Base-by-base conservation (phyloP, 163 green algal genomes). In the Picocystis sp. region DNA sequence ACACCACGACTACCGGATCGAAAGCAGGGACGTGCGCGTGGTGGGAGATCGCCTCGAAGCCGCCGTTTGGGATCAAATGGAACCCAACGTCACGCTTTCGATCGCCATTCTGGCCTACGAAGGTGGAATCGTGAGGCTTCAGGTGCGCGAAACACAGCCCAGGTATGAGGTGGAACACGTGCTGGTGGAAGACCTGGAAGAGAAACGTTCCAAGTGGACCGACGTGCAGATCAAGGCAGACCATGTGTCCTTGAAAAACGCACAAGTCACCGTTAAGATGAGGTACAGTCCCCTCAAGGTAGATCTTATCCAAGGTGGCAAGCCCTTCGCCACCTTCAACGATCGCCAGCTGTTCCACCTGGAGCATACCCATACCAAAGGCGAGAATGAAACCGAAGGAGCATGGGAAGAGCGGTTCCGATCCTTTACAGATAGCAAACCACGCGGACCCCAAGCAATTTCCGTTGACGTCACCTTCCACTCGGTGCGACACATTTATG, bases 351-450 rank as follows among this genome's bases (percentile, higher is more conserved):
- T 87, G 56, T 93, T 98, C 61, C 63, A 83, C 33, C 80, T 95
- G 53, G 88, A 99, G 73, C 81, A 92, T 45, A 62, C 52, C 3
- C 57, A 84, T 3, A 57, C 74, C 22, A 89, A 88, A 66, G 53
- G 50, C n/a, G 29, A 87, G 41, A 73, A 61, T 0, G 83, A 92
- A 60, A 75, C 80, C 11, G 76, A 79, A 22, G 85, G 75, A 13
- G 85, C 73, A 67, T 97, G 83, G 83, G 69, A 81, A 46, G 91
- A 99, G 76, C 86, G 57, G 12, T 99, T 96, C 69, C 80, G 82
- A 19, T 56, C 47, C 22, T 82, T 93, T 65, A 69, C 58, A 0
- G 88, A 97, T 75, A 75, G 66, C 33, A 94, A 92, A 69, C 79
- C 78, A 2, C 67, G 74, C 21, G 89, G 89, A 0, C 90, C 90